Base-by-base conservation (phyloP, 257 asterid genomes). In the Leonotis leonurus region DNA sequence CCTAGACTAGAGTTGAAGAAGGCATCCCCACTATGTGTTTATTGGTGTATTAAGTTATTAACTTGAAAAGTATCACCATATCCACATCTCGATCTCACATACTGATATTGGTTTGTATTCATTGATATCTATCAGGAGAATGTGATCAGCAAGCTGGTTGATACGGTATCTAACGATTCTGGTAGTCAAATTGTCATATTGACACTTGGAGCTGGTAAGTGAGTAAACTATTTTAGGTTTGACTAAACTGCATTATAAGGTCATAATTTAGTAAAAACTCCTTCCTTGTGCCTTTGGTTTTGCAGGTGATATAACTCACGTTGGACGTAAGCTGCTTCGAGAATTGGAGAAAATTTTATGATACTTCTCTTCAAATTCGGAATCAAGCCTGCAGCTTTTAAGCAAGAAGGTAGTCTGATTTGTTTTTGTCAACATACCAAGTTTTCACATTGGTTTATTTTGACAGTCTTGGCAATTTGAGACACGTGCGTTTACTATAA, bases 131-230 rank as follows among this genome's bases (percentile, higher is more conserved):
- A 24, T 51, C 68, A 72, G 84, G 73, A 56, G 3, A 54, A 68
- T 13, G 70, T 68, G 52, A 70, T 75, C 36, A 70, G 66, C 35
- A 71, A 41, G 69, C 60, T 75, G 72, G 79, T 70, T 4, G 52
- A 33, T 27, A 51, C 26, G 54, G 35, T 65, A 57, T 68, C 65
- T 8, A 44, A 55, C 57, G 63, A 78, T 49, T 70, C 61, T 22
- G 14, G 9, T 41, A 62, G 35, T 59, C 67, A 68, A 30, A 60
- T 44, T 52, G 74, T 78, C 39, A 54, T 78, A 65, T 62, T 74
- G 74, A 71, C 83, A 14, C 30, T 75, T 29, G 80, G 80, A 56
- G 64, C 78, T 41, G 80, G 83, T 75, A 27, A 8, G 64, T 75
- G 35, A 8, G 64, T 40, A 7, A 35, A 17, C 3, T 18, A 20